A percentile compares a stretch with the other conserved stretches of the same genome.
Evolutionary conservation across 2,329 filamentous ascomycete genomes (phyloP).

Genomic region (Aspergillus viridinutans): DNA sequence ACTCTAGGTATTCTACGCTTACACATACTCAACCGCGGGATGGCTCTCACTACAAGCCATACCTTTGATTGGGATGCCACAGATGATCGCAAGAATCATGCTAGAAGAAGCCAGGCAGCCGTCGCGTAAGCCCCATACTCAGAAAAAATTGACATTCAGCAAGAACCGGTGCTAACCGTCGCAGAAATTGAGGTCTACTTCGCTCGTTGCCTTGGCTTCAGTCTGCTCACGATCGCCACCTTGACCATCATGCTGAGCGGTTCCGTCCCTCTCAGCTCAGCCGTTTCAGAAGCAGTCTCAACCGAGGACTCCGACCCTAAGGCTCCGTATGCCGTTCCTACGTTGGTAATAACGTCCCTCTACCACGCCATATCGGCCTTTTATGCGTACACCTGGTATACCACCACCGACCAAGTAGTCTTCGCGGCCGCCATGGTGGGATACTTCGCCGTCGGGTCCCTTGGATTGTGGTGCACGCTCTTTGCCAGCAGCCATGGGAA

Average conservation of each 20-base stretch:
- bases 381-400: conserved; percentile 66
- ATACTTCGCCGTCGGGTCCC: conserved; percentile 53
- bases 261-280: conserved; percentile 60
- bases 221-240: conserved; percentile 61
- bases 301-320: conserved; percentile 44
- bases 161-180: background rate
- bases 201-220: conserved; percentile 64
- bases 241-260: conserved; percentile 67
- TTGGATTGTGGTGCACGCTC: conserved; percentile 63
- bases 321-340: conserved; percentile 63
- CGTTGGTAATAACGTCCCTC: conserved; percentile 60
- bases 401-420: conserved; percentile 50
- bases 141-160: background rate
- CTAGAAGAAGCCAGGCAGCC: conserved; percentile 54
- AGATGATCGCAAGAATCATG: conserved; percentile 57
- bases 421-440: conserved; percentile 59
- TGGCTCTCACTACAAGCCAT: conserved; percentile 46
- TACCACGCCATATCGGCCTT: conserved; percentile 63
- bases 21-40: conserved; percentile 42
- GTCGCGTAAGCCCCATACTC: conserved; percentile 42
- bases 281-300: conserved; percentile 38
- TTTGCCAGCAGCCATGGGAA: conserved; percentile 55
- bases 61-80: conserved; percentile 57
- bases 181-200: conserved; percentile 68
- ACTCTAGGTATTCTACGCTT: conserved; percentile 40